Conservation (phyloP, 2,329 filamentous ascomycete genomes). For the Epichloe gansuensis region DNA sequence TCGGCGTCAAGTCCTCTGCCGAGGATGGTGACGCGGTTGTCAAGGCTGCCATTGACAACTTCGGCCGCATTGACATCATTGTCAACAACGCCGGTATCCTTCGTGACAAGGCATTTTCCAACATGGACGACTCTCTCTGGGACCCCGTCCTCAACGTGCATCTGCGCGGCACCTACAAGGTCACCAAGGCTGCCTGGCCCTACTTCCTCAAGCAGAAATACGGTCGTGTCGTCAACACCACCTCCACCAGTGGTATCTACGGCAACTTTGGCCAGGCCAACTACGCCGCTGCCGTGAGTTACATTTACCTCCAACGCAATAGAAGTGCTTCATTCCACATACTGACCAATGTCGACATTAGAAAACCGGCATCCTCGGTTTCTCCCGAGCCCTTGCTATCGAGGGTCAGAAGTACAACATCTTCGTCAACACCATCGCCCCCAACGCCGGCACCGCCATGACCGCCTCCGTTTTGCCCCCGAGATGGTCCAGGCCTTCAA, state of each 20-base stretch:
- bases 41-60: constrained; percentile 86
- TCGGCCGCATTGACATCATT: constrained; percentile 85
- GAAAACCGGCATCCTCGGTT: constrained; percentile 88
- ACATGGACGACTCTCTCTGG: constrained; percentile 95
- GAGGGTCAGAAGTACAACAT: constrained; percentile 98
- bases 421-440: constrained; percentile 93
- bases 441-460: constrained; percentile 93
- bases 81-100: constrained; percentile 98
- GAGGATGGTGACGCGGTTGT: constrained; percentile 87
- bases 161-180: constrained; percentile 87
- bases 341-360: constrained; percentile 18
- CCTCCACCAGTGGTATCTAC: constrained; percentile 93
- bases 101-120: constrained; percentile 92
- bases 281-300: constrained; percentile 74
- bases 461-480: constrained; percentile 90
- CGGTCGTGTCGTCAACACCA: constrained; percentile 91
- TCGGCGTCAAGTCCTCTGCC: constrained; percentile 84
- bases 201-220: constrained; percentile 98
- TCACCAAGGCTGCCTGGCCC: constrained; percentile 95
- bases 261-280: constrained; percentile 99
- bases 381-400: constrained; percentile 83
- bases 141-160: constrained; percentile 87
- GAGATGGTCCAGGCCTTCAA: constrained; percentile 99
- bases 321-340: background rate
- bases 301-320: too few relatives aligned